Evolutionary conservation across 352 stramenopile genomes (phyloP), one percentile per base, ranked within the genome.

Genomic region (Globisporangium recalcitrans): DNA sequence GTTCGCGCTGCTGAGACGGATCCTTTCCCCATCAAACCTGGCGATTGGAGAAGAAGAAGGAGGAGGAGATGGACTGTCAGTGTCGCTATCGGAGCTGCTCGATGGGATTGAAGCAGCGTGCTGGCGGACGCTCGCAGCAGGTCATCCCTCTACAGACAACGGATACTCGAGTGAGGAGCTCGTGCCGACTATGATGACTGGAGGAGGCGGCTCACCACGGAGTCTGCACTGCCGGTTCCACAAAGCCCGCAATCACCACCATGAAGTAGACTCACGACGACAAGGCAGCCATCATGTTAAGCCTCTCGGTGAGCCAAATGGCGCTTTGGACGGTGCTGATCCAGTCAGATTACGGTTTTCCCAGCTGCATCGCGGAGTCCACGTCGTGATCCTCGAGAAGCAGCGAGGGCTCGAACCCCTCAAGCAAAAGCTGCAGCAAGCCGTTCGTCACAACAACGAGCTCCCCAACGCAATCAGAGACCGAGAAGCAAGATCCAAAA

Each of bases 81-180:
- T 62, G 8, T 53, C 44, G 13, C 9, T 60, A 11, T 26, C 55
- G 0, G 56, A 71, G 55, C 38, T 82, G 22, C 44, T 82, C 0
- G 21, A 21, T 56, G 64, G 58, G 10, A 42, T 82, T n/a, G 68
- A 75, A 52, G 48, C 56, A 31, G 76, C 76, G 24, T 85, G 76
- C 26, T 85, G 73, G 73, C 64, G 66, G 27, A 38, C 56, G 4
- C 61, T 72, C 44, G 26, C 58, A n/a, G 8, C 42, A 1, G 38
- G 32, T 0, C 27, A 63, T 34, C 2, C 4, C 5, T 19, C 24
- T 38, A 13, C 11, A 44, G 16, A 21, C 38, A 44, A 21, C 2
- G 14, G 38, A 44, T 8, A 44, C 14, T 21, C 38, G 26, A 54
- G 21, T 0, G 44, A 63, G 19, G 48, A 54, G 42, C 42, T 49